Evolutionary conservation across 768 basidiomycete genomes (phyloP).

Genomic region (Kwoniella mangroviensis): DNA sequence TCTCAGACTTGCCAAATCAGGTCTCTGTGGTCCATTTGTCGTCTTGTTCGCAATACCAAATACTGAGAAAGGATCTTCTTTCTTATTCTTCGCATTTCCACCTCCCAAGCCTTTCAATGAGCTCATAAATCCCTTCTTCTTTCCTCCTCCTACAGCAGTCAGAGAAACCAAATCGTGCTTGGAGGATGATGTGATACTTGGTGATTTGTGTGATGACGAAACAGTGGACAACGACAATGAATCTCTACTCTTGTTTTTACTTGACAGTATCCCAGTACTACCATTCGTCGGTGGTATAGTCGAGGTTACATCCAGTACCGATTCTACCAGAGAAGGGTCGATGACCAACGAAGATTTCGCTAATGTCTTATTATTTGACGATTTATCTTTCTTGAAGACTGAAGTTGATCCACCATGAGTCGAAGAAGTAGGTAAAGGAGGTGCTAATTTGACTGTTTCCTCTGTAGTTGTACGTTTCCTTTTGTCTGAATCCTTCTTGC

Average conservation of each 20-base stretch:
- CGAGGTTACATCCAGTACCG: constrained; percentile 17
- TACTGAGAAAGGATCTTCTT: constrained; percentile 9
- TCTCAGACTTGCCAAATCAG: constrained; percentile 11
- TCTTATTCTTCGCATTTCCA: constrained; percentile 10
- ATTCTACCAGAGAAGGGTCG: constrained; percentile 21
- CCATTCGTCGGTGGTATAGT: not conserved
- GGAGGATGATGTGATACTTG: constrained; percentile 2
- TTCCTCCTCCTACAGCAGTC: constrained; percentile 1
- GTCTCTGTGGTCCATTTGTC: not conserved
- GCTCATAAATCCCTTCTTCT: constrained; percentile 27
- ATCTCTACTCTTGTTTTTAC: constrained; percentile 2
- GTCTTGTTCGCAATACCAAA: constrained; percentile 3
- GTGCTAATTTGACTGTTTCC: constrained; percentile 14
- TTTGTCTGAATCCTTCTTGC: constrained; percentile 9
- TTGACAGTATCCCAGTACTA: too few species aligned
- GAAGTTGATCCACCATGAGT: not conserved
- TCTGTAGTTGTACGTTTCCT: constrained; percentile 21
- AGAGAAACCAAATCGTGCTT: constrained; percentile 6
- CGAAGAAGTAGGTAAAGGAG: not conserved
- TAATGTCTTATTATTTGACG: not conserved
- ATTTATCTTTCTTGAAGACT: not conserved
- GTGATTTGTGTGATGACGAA: constrained; percentile 4
- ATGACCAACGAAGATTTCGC: constrained; percentile 24
- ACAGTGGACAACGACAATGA: not conserved
- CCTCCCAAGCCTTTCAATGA: constrained; percentile 15